Evolutionary conservation across 192 early-diverging fungal genomes (phyloP).

Genomic region (Lobosporangium transversale): DNA sequence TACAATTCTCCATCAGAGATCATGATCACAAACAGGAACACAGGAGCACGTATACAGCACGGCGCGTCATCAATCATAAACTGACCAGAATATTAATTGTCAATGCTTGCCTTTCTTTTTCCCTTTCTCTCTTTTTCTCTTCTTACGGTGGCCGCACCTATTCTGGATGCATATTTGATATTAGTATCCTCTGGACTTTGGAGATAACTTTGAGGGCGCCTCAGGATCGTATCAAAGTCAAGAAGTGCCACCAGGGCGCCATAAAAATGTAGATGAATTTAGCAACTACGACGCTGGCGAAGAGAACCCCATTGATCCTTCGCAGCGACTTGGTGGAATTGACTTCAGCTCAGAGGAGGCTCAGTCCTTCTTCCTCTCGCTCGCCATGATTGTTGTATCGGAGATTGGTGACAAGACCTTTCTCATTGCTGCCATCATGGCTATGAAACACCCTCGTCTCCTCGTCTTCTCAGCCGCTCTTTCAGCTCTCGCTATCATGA

Average conservation of each 20-base stretch:
- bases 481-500: constrained; percentile 91
- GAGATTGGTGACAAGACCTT: constrained; percentile 99
- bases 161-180: not conserved
- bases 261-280: constrained; percentile 30
- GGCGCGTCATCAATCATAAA: not conserved
- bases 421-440: constrained; percentile 97
- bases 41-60: not conserved
- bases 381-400: constrained; percentile 93
- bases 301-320: not conserved
- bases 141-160: too few species aligned
- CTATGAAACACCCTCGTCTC: constrained; percentile 94
- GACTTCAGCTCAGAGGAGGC: constrained; percentile 47
- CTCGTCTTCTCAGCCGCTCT: constrained; percentile 93
- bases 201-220: constrained; percentile 21
- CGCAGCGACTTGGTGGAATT: constrained; percentile 7
- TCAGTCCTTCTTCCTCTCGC: constrained; percentile 66
- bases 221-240: constrained; percentile 4
- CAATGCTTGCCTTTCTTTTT: not conserved
- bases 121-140: not conserved
- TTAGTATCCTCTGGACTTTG: constrained; percentile 17
- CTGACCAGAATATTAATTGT: not conserved
- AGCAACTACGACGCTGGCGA: constrained; percentile 22
- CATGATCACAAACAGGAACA: not conserved
- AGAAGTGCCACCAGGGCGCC: not conserved
- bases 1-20: not conserved